Base-by-base conservation (phyloP, 1,284 basidiomycete species). In the Rhodotorula sp. region DNA sequence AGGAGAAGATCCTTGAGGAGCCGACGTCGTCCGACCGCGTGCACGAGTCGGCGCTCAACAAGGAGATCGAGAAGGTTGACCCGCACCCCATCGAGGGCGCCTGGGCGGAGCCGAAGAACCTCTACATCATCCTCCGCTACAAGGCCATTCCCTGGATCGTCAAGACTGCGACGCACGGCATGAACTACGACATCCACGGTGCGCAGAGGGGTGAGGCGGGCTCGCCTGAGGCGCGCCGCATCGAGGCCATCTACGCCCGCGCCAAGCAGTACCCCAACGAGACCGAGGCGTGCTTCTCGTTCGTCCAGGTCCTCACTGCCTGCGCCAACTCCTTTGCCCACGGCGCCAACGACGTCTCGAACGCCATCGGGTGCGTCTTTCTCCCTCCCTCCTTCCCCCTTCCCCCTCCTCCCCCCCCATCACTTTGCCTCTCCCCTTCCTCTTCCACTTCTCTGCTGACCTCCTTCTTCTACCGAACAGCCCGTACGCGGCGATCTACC, bases 231-330 rank as follows among this genome's bases (percentile, higher is more conserved):
- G 78, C 73, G 27, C 71, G 74, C 2, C 79, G 82, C 44, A 82
- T 84, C 79, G 77, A 78, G 44, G 76, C 75, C 41, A 82, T 85
- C 71, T 82, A 84, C 78, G 76, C 79, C 34, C 77, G 78, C 37
- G 81, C 83, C 60, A 79, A 78, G 61, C 83, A 83, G 71, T 85
- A 84, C 80, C 80, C 80, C 70, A 85, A 85, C 78, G 82, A 83
- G 77, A 82, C 82, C 63, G 84, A 85, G 76, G 83, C 85, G 76
- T 72, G 82, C 44, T 85, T 81, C 81, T 84, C 83, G 32, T 85
- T 84, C 80, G 80, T 85, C 58, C 84, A 85, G 72, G 83, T 85
- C 66, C 69, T 85, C 66, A 85, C 84, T 25, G 84, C 84, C n/a
- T 85, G 84, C 75, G 84, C 82, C 68, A 83, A 83, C 63, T 84